phyloP scores from a whole-genome alignment of 768 basidiomycete genomes.

The Pleurotus tuoliensis region DNA sequence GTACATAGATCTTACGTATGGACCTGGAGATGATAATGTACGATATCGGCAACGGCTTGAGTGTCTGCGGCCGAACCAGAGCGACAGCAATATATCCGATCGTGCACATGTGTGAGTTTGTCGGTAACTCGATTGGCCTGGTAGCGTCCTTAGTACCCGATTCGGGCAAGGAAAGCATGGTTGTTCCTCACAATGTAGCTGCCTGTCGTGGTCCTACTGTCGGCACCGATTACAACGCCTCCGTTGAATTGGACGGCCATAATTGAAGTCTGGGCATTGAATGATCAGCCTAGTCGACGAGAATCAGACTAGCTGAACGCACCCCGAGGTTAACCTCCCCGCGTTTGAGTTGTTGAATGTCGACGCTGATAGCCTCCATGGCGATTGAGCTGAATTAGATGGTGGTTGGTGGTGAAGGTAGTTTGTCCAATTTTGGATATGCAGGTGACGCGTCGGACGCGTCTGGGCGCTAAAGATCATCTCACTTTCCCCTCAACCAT shows the following conservation, averaged over 20 bases:
- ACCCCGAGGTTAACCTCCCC: constrained; percentile 98
- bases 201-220: constrained; percentile 95
- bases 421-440: constrained; percentile 8
- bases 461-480: constrained; percentile 12
- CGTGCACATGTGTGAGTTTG: constrained; percentile 94
- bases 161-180: neutral
- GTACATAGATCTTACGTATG: constrained; percentile 45
- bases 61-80: constrained; percentile 98
- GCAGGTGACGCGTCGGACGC: constrained; percentile 44
- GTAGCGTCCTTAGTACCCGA: constrained; percentile 5
- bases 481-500: constrained; percentile 29
- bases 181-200: constrained; percentile 78
- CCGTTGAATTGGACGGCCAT: constrained; percentile 98
- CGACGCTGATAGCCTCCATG: constrained; percentile 58
- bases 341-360: constrained; percentile 83
- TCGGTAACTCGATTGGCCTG: constrained; percentile 98
- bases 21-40: constrained; percentile 80
- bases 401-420: constrained; percentile 10
- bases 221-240: constrained; percentile 95
- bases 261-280: constrained; percentile 80
- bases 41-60: constrained; percentile 90
- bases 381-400: constrained; percentile 21
- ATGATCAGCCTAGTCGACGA: neutral
- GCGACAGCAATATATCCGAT: constrained; percentile 98
- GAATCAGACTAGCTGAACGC: constrained; percentile 28